phyloP scores from a whole-genome alignment of 441 rosid species.

The Adansonia grandidieri region DNA sequence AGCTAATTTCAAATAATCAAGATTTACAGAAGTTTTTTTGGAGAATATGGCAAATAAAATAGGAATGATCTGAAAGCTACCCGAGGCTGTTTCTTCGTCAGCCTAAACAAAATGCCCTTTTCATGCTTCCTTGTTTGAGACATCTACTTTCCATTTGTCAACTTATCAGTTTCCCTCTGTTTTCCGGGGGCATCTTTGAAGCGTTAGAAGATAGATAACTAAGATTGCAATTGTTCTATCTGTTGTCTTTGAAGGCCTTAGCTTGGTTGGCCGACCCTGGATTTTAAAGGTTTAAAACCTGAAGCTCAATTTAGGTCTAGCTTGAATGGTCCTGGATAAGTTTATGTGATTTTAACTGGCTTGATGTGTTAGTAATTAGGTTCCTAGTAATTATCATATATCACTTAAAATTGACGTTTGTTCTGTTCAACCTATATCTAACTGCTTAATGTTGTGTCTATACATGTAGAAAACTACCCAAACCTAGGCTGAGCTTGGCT shows the following conservation, averaged over 20 bases:
- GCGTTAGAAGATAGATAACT: background rate
- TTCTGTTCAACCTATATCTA: background rate
- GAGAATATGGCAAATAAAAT: background rate
- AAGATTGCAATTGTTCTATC: background rate
- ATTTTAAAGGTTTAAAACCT: background rate
- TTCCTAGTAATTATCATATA: too few relatives aligned
- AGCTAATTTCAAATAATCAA: background rate
- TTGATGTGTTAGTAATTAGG: background rate
- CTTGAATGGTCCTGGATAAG: background rate
- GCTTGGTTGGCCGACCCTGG: background rate
- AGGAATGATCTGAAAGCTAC: background rate
- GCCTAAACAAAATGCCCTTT: background rate
- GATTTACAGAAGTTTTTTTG: background rate
- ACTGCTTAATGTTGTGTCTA: background rate
- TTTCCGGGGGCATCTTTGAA: background rate
- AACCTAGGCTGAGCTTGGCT: background rate
- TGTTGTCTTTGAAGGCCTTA: background rate
- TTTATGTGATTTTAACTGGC: background rate
- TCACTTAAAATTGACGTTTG: background rate
- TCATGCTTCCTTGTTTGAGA: background rate
- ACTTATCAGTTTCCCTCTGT: background rate
- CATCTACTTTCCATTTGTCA: background rate
- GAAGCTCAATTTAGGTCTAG: background rate
- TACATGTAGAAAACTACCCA: background rate
- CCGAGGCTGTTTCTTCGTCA: background rate